A percentile compares a stretch with the other conserved stretches of the same genome.
Evolutionary conservation across 2,329 filamentous ascomycete species (phyloP).

Genomic region (Ceratocystis eucalypticola): DNA sequence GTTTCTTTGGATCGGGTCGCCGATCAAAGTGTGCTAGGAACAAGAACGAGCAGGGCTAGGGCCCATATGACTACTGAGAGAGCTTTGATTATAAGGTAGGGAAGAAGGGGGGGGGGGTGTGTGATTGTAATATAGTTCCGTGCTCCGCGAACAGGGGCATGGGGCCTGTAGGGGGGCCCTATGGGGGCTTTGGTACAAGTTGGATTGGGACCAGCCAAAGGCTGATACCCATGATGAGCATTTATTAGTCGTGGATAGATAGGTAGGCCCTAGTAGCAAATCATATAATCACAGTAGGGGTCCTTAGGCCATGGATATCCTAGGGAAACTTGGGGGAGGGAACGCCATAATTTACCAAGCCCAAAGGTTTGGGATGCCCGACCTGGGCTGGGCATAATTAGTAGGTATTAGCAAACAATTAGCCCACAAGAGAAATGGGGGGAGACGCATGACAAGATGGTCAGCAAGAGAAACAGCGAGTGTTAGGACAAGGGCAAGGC

Average conservation of each 20-base stretch:
- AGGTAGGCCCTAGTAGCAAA: not conserved
- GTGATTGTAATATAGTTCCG: not conserved
- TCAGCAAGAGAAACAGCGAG: no score
- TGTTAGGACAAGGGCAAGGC: no score
- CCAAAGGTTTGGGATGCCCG: slow-evolving; percentile 2
- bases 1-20: not conserved
- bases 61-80: no score
- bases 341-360: not conserved
- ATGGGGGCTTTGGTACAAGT: not conserved
- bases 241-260: no score
- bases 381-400: not conserved
- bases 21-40: not conserved
- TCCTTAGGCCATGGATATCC: not conserved
- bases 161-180: not conserved
- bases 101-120: not conserved
- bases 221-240: no score
- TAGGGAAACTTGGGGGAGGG: not conserved
- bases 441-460: not conserved
- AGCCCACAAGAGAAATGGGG: not conserved
- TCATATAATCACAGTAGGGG: not conserved
- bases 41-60: not conserved
- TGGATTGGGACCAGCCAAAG: not conserved
- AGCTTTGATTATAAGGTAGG: no score
- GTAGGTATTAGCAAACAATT: not conserved
- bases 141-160: not conserved